These are phyloP conservation scores for Aureobasidium sp. DNA, from an alignment of 2,329 filamentous ascomycete genomes.

Conservation along the genomic window DNA sequence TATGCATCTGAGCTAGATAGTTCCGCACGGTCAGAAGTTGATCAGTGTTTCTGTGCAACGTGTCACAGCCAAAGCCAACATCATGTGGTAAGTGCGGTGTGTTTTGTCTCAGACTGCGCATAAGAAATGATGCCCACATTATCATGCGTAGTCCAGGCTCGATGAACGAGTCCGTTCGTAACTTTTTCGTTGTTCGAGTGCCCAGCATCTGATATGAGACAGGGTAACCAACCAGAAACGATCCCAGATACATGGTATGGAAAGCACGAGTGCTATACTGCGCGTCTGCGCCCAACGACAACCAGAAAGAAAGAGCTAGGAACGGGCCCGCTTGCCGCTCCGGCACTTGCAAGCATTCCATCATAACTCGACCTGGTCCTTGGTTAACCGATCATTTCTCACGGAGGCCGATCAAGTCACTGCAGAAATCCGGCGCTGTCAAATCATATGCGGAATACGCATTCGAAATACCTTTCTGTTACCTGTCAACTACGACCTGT, in stretches of 20 bases:
- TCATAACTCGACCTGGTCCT: not conserved
- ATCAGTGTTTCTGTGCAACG: not conserved
- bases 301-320: not conserved
- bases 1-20: not conserved
- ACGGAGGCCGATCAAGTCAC: not conserved
- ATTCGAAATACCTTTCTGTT: not conserved
- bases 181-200: not conserved
- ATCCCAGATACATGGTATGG: not conserved
- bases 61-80: slow-evolving; percentile 3
- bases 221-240: not conserved
- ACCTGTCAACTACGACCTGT: not conserved
- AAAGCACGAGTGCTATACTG: not conserved
- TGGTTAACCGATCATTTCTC: not conserved
- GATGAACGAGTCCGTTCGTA: not conserved
- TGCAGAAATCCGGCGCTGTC: not conserved
- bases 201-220: too few relatives aligned
- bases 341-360: not conserved
- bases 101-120: not conserved
- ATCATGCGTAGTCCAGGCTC: not conserved
- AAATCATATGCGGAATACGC: not conserved
- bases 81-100: not conserved
- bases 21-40: not conserved
- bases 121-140: not conserved
- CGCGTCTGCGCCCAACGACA: not conserved
- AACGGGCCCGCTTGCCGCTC: not conserved